phyloP scores from a whole-genome alignment of 192 early-diverging fungal genomes.

The Ramicandelaber brevisporus region DNA sequence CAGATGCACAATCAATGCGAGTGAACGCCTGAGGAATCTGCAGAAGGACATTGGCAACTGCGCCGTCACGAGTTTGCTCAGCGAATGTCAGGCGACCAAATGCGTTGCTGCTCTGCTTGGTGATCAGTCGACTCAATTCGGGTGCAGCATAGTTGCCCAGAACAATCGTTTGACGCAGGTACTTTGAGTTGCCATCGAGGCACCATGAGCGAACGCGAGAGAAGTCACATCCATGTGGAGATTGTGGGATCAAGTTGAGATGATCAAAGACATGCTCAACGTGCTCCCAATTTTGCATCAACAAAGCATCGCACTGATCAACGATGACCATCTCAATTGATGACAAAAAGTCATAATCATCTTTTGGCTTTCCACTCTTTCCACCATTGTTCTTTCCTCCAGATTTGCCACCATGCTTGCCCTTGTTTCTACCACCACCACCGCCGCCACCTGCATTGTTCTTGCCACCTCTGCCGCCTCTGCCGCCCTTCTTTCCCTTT shows the following conservation, averaged over 20 bases:
- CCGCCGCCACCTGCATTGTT: too few relatives aligned
- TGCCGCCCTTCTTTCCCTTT: too few relatives aligned
- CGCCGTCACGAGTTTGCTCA: constrained; percentile 46
- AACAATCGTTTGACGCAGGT: constrained; percentile 73
- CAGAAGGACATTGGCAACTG: constrained; percentile 50
- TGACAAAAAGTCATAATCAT: constrained; percentile 77
- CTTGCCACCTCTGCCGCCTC: too few relatives aligned
- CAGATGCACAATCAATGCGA: constrained; percentile 27
- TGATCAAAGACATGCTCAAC: constrained; percentile 56
- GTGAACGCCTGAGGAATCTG: constrained; percentile 64
- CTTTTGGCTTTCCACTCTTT: constrained; percentile 47
- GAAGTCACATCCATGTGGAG: constrained; percentile 87
- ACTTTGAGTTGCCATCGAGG: constrained; percentile 58
- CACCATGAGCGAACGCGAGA: constrained; percentile 67
- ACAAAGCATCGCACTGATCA: constrained; percentile 58
- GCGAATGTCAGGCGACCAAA: too few relatives aligned
- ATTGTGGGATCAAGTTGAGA: constrained; percentile 70
- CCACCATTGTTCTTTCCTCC: neutral
- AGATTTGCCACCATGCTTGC: neutral
- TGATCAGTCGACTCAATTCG: constrained; percentile 76
- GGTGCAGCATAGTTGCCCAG: constrained; percentile 62
- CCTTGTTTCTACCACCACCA: too few relatives aligned
- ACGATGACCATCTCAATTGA: constrained; percentile 78
- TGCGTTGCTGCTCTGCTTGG: too few relatives aligned
- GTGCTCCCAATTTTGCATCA: constrained; percentile 99